A percentile compares a stretch with the other conserved stretches of the same genome.
Evolutionary conservation across 2,329 filamentous ascomycete species (phyloP).

Genomic region (Botrytis porri): DNA sequence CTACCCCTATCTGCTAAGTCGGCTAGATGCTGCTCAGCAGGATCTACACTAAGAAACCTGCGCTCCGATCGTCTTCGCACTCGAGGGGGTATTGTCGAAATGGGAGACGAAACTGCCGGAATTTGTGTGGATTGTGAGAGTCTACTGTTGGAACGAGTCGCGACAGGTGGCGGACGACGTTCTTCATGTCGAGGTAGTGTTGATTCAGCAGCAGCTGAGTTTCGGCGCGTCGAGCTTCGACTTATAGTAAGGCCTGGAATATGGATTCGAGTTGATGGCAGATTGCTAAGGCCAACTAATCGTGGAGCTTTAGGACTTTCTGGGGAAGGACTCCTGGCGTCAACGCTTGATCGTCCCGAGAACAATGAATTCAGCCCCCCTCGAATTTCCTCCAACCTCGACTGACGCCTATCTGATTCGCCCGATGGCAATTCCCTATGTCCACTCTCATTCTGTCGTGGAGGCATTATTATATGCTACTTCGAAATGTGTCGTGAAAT

Average conservation of each 20-base stretch:
- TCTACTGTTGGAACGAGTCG: conserved; percentile 24
- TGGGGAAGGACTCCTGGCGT: conserved; percentile 24
- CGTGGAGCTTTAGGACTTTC: conserved; percentile 49
- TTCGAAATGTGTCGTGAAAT: conserved; percentile 21
- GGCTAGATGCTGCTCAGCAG: conserved; percentile 49
- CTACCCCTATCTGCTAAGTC: conserved; percentile 45
- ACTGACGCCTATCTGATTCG: conserved; percentile 22
- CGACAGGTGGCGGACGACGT: conserved; percentile 16
- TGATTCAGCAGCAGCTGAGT: conserved; percentile 16
- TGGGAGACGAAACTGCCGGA: conserved; percentile 20
- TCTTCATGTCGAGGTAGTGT: conserved; percentile 6
- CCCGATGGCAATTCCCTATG: conserved; percentile 24
- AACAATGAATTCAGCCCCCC: conserved; percentile 32
- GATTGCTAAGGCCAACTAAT: conserved; percentile 39
- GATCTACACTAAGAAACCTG: conserved; percentile 45
- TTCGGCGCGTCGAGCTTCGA: conserved; percentile 40
- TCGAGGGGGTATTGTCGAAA: conserved; percentile 24
- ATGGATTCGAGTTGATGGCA: conserved; percentile 44
- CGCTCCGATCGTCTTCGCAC: conserved; percentile 25
- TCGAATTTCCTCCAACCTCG: conserved; percentile 31
- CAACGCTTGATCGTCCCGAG: conserved; percentile 32
- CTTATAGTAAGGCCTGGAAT: conserved; percentile 41
- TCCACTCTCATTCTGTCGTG: conserved; percentile 20
- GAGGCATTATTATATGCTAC: conserved; percentile 28
- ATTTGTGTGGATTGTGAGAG: conserved; percentile 21